Evolutionary conservation across 2,329 filamentous ascomycete genomes (phyloP), one percentile per base, ranked within the genome.

Genomic region (Myriosclerotinia duriaeana): DNA sequence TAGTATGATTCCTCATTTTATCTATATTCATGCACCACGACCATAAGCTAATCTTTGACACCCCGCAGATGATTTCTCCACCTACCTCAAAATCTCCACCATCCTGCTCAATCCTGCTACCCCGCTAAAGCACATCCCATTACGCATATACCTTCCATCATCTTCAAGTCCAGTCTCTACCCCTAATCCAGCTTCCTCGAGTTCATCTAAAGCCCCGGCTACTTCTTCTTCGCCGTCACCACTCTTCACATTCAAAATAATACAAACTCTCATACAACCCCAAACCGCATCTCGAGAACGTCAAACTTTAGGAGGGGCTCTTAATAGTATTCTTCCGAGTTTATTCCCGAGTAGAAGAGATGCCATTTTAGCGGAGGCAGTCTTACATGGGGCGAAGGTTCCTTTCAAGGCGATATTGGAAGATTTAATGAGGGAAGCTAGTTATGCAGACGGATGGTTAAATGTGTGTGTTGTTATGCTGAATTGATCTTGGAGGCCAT

Each of bases 381-480:
- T 98, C 8, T 78, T 98, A 73, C 95, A 99, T 79, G 95, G 95
- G 0, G 91, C 89, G 1, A 84, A 87, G 0, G 85, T 97, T 67
- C 94, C 95, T 0, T 90, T 98, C 80, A 79, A 82, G 67, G 90
- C 93, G 1, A 88, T 88, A 34, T 78, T 99, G 22, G 90, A 92
- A 74, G 94, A 97, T 56, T 77, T 99, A 67, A 90, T 95, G 79
- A 85, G 88, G 66, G 89, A 90, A 74, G 90, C 91, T 5, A 87
- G 92, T 1, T 98, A 97, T 80, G 88, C 92, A 0, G 95, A 99
- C 78, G 95, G 95, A 0, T 99, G 93, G 89, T 78, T 97, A 36
- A 92, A 92, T 77, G 78, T 97, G 53, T 90, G 92, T 63, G 85
- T 97, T 6, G 84, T 88, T 26, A 89, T 96, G 80, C 62, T 71